These are phyloP conservation scores for Candida orba DNA, from an alignment of 805 yeast species.

Conservation along the genomic window DNA sequence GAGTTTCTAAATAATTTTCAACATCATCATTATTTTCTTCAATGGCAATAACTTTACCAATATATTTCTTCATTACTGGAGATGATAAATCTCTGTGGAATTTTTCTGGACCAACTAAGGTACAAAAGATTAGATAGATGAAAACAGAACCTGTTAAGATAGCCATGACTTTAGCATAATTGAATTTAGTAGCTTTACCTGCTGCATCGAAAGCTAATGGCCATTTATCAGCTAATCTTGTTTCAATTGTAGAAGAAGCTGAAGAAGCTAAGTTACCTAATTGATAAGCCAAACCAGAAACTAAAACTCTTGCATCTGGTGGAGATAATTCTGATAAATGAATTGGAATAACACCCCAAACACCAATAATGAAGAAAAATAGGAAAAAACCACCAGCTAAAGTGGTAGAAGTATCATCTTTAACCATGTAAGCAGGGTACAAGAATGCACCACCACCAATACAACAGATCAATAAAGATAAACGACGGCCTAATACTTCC, in stretches of 20 bases:
- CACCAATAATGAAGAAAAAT: constrained; percentile 61
- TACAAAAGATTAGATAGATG: constrained; percentile 40
- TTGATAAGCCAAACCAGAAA: constrained; percentile 60
- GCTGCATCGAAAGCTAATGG: constrained; percentile 35
- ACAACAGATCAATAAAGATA: constrained; percentile 44
- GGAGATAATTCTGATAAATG: constrained; percentile 62
- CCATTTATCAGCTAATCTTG: constrained; percentile 53
- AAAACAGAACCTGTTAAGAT: constrained; percentile 63
- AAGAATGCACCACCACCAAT: constrained; percentile 52
- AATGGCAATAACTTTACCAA: constrained; percentile 17
- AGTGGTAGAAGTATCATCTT: constrained; percentile 31
- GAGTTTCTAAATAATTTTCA: background rate
- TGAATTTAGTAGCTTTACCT: constrained; percentile 25
- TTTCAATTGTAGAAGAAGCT: constrained; percentile 66
- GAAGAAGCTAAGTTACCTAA: constrained; percentile 68
- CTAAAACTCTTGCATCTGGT: constrained; percentile 55
- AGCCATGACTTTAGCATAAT: constrained; percentile 66
- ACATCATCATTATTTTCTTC: constrained; percentile 10
- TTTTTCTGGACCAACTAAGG: constrained; percentile 54
- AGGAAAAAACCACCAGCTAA: constrained; percentile 58
- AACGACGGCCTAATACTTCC: constrained; percentile 57
- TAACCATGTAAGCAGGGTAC: constrained; percentile 50
- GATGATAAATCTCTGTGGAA: constrained; percentile 31
- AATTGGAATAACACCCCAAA: constrained; percentile 67
- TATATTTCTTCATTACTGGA: constrained; percentile 26